phyloP scores from a whole-genome alignment of 768 basidiomycete species.

The Mycena vulgaris region DNA sequence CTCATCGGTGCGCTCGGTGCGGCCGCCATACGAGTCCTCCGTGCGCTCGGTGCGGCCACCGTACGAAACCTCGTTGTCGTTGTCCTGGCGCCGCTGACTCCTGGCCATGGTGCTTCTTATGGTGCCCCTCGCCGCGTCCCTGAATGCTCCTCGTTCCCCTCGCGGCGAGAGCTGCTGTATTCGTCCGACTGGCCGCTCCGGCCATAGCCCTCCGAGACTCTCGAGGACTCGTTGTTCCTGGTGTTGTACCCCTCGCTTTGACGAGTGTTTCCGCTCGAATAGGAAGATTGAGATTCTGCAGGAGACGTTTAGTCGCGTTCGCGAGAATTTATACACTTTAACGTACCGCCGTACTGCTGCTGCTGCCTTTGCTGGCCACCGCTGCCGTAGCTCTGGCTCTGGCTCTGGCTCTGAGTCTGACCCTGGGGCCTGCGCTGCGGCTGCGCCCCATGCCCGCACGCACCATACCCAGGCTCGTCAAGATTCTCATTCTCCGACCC shows the following conservation, averaged over 20 bases:
- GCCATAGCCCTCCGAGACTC: slow-evolving; percentile 23
- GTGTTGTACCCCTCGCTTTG: slow-evolving; percentile 2
- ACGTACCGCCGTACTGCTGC: slow-evolving; percentile 28
- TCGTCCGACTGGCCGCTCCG: slow-evolving; percentile 31
- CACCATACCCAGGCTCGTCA: slow-evolving; percentile 58
- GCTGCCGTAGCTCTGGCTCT: neutral
- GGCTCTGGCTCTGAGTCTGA: neutral
- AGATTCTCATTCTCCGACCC: slow-evolving; percentile 60
- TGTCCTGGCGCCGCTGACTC: slow-evolving; percentile 17
- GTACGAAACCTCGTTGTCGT: slow-evolving; percentile 26
- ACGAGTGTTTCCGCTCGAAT: slow-evolving; percentile 12
- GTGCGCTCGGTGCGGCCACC: slow-evolving; percentile 21
- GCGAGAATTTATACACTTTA: neutral
- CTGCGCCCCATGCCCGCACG: slow-evolving; percentile 46
- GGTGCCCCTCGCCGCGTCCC: neutral
- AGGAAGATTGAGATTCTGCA: slow-evolving; percentile 9
- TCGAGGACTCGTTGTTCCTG: slow-evolving; percentile 16
- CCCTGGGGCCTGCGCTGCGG: slow-evolving; percentile 29
- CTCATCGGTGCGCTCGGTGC: slow-evolving; percentile 8
- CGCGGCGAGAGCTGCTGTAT: slow-evolving; percentile 33
- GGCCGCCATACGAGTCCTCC: too few relatives aligned
- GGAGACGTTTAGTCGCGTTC: neutral
- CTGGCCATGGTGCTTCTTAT: neutral
- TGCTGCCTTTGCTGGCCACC: slow-evolving; percentile 24
- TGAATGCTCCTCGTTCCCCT: slow-evolving; percentile 6